A percentile compares a stretch with the other conserved stretches of the same genome.
phyloP scores from a whole-genome alignment of 208 protist species.

The Leishmania lainsoni region DNA sequence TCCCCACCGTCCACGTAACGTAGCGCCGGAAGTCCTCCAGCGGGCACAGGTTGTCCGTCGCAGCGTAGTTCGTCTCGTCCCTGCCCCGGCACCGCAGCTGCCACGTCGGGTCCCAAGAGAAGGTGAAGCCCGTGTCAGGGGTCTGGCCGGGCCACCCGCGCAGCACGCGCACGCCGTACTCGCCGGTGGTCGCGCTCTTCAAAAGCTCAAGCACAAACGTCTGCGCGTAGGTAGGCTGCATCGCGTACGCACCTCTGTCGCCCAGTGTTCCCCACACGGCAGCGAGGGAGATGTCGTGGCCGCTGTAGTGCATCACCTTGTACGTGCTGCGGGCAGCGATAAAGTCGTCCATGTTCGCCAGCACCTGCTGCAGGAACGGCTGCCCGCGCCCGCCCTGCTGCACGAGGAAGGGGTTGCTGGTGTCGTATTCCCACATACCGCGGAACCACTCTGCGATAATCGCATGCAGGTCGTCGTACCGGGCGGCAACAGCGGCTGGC shows the following conservation, averaged over 20 bases:
- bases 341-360: slow-evolving; percentile 39
- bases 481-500: slow-evolving; percentile 6
- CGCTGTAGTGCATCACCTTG: slow-evolving; percentile 62
- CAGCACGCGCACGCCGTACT: slow-evolving; percentile 49
- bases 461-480: slow-evolving; percentile 37
- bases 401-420: slow-evolving; percentile 24
- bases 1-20: slow-evolving; percentile 35
- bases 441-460: slow-evolving; percentile 14
- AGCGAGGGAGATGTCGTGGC: slow-evolving; percentile 41
- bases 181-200: slow-evolving; percentile 16
- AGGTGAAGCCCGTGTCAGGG: slow-evolving; percentile 35
- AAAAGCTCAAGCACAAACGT: slow-evolving; percentile 56
- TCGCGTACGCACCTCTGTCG: slow-evolving; percentile 21
- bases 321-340: slow-evolving; percentile 28
- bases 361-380: slow-evolving; percentile 38
- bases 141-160: slow-evolving; percentile 49
- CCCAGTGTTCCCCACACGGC: slow-evolving; percentile 38
- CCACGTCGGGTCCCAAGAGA: slow-evolving; percentile 34
- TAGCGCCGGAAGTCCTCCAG: slow-evolving; percentile 52
- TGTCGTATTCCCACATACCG: slow-evolving; percentile 33
- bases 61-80: slow-evolving; percentile 34
- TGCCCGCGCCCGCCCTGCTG: slow-evolving; percentile 49
- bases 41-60: slow-evolving; percentile 47
- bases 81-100: slow-evolving; percentile 46
- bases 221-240: slow-evolving; percentile 47